Percentiles rank a stretch among this genome's conserved stretches.
phyloP scores from a whole-genome alignment of 257 asterid species.

The Lycium barbarum region DNA sequence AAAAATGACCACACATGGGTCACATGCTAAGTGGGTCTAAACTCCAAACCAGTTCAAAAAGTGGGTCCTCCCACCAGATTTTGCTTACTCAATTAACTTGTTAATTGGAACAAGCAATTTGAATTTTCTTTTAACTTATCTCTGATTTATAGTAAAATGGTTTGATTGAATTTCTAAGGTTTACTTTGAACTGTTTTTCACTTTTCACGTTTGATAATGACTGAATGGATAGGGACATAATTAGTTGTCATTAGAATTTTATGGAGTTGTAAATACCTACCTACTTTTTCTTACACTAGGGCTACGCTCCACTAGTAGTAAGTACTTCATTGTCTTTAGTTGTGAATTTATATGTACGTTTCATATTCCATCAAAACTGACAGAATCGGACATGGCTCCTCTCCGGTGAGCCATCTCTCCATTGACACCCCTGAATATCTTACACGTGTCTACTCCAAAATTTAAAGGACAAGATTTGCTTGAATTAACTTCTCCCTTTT shows the following conservation, averaged over 20 bases:
- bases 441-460: no score
- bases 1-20: slow-evolving; percentile 51
- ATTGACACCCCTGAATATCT: no score
- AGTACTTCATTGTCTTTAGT: background rate
- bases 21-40: slow-evolving; percentile 60
- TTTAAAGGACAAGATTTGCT: no score
- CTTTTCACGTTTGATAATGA: background rate
- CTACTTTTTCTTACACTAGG: no score
- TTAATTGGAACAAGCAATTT: background rate
- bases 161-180: background rate
- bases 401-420: no score
- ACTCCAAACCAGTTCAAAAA: no score
- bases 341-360: background rate
- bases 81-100: background rate
- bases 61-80: background rate
- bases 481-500: no score
- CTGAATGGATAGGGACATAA: background rate
- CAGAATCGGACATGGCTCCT: background rate
- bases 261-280: background rate
- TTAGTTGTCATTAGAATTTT: background rate
- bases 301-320: background rate
- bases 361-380: background rate
- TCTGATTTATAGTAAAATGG: background rate
- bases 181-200: background rate
- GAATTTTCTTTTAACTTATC: background rate